Percentiles rank a stretch among this genome's conserved stretches.
Conservation (phyloP, 1,284 basidiomycete species). For the Uromyces viciae-fabae region DNA sequence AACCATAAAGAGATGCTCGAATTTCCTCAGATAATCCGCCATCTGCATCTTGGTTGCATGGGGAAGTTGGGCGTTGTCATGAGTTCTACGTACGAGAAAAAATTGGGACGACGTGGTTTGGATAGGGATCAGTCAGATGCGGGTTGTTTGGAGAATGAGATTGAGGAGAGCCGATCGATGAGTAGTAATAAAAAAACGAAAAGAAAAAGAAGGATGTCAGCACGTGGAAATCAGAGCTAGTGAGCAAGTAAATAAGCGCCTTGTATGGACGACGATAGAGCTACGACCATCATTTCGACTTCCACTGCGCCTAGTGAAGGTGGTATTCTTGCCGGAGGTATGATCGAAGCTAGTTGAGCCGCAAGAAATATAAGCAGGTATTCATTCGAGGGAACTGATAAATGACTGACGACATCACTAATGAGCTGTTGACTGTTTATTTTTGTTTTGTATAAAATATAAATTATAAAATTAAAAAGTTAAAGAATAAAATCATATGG, state of each 20-base stretch:
- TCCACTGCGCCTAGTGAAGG: conserved; percentile 27
- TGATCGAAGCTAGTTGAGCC: conserved; percentile 9
- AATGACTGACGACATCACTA: too few relatives aligned
- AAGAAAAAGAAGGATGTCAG: neutral
- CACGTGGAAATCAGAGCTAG: too few relatives aligned
- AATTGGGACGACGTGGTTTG: neutral
- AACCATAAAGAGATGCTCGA: conserved; percentile 63
- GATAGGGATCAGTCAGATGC: neutral
- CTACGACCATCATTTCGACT: conserved; percentile 24
- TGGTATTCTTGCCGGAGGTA: conserved; percentile 15
- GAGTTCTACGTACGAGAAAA: conserved; percentile 4
- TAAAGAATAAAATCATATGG: too few relatives aligned
- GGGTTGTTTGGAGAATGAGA: neutral
- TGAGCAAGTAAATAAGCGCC: neutral
- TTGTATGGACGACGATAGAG: conserved; percentile 35
- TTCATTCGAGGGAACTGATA: too few relatives aligned
- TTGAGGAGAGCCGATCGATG: neutral
- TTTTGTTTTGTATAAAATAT: too few relatives aligned
- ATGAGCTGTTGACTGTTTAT: too few relatives aligned
- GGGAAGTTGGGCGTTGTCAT: conserved; percentile 38
- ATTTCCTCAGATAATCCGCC: conserved; percentile 49
- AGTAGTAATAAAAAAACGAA: neutral
- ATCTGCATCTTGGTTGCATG: conserved; percentile 46
- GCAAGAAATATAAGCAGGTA: too few relatives aligned
- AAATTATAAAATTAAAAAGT: too few relatives aligned